Evolutionary conservation across 2,329 filamentous ascomycete genomes (phyloP), one percentile per base, ranked within the genome.

Genomic region (Scortechinia acanthostroma): DNA sequence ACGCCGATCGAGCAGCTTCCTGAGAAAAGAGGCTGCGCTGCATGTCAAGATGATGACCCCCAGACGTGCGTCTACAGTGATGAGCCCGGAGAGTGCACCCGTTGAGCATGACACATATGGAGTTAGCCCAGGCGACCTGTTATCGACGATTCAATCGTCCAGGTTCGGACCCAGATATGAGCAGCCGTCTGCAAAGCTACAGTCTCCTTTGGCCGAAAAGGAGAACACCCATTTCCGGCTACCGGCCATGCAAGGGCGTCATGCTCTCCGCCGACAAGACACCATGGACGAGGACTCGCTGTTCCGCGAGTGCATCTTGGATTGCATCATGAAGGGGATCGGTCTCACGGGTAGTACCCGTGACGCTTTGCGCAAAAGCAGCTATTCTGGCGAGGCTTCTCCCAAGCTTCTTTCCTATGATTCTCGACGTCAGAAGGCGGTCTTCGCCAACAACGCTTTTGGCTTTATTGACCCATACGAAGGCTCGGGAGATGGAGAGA

Each of bases 251-350:
- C 10, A 30, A 10, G n/a, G 10, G 25, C 25, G 25, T 30, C 10
- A 40, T 40, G 6, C 17, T 17, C 17, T 78, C 22, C 85, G 89
- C 54, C 78, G 85, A 3, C 82, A 91, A 51, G 90, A 96, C 46
- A 86, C 87, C 0, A 68, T 90, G 4, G 88, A 95, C 51, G 93
- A 97, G 58, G 91, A 96, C 55, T 80, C 84, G 42, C 64, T 95
- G 4, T 97, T 98, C 62, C 77, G 94, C 33, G 83, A 89, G 47
- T 94, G 90, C 0, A 89, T 98, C 15, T 68, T 97, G 19, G 89
- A 95, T 53, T 97, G 93, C 58, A 95, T 98, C 68, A 91, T 95
- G 64, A 96, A 91, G 58, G 86, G 90, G 0, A 86, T 98, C 48
- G 93, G 93, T 0, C 68, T 98, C 17, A 40, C 10, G 46, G 86